Conservation (phyloP, 345 rosid genomes). For the Camelina sativa region DNA sequence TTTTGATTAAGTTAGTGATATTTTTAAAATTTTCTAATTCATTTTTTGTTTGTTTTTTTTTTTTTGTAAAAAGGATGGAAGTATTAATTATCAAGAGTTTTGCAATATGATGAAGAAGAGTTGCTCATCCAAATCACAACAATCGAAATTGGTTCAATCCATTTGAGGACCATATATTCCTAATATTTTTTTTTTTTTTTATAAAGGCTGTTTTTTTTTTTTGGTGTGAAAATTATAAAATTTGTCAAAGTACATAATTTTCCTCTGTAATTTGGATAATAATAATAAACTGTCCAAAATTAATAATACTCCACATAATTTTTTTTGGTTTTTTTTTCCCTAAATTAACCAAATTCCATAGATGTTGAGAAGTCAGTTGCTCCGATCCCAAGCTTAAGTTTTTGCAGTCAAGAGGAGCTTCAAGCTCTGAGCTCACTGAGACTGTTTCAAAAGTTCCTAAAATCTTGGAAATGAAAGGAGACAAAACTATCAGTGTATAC, state of each 20-base stretch:
- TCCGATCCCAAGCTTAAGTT: no score
- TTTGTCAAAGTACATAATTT: slow-evolving; percentile 10
- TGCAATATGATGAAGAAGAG: slow-evolving; percentile 76
- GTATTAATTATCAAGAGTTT: slow-evolving; percentile 87
- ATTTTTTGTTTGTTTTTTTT: not conserved
- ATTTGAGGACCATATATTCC: slow-evolving; percentile 8
- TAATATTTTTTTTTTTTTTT: not conserved
- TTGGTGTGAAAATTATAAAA: no score
- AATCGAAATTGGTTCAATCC: slow-evolving; percentile 27
- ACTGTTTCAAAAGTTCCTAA: not conserved
- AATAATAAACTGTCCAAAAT: not conserved
- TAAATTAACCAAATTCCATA: no score
- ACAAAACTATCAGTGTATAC: not conserved
- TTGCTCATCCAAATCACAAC: slow-evolving; percentile 35
- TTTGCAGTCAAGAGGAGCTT: slow-evolving; percentile 12
- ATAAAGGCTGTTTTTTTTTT: no score
- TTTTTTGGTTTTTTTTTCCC: not conserved
- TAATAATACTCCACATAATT: not conserved
- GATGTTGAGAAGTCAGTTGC: no score
- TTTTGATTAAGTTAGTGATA: not conserved
- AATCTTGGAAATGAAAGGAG: slow-evolving; percentile 12
- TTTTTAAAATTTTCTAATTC: not conserved
- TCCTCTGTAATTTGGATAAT: slow-evolving; percentile 16
- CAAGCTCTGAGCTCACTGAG: slow-evolving; percentile 14
- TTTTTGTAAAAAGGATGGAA: slow-evolving; percentile 65